Percentiles rank a stretch among this genome's conserved stretches.
Conservation (phyloP, 768 basidiomycete species). For the Mycena rosella region DNA sequence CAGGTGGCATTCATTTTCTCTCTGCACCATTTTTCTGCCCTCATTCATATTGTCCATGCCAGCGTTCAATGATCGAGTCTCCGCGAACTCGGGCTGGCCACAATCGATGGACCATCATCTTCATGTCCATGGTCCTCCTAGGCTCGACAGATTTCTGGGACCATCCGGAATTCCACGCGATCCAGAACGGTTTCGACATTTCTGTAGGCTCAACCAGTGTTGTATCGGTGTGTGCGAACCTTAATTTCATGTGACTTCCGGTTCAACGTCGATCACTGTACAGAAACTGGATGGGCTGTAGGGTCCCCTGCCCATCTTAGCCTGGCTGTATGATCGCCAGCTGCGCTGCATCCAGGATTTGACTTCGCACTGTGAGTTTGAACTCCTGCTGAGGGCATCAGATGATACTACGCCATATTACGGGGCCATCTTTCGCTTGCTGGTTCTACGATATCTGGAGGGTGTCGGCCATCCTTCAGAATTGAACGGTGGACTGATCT, state of each 20-base stretch:
- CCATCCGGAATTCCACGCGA: not conserved
- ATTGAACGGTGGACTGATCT: not conserved
- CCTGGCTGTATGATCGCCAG: not conserved
- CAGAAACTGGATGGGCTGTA: too few relatives aligned
- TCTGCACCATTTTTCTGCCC: too few relatives aligned
- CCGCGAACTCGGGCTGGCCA: not conserved
- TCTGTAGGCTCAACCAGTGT: accelerated
- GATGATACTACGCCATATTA: not conserved
- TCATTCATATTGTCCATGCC: too few relatives aligned
- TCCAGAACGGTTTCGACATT: conserved; percentile 8
- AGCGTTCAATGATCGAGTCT: not conserved
- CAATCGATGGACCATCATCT: not conserved
- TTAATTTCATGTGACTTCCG: too few relatives aligned
- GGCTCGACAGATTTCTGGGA: not conserved
- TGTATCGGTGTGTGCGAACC: too few relatives aligned
- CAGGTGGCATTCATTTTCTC: too few relatives aligned
- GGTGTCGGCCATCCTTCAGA: not conserved
- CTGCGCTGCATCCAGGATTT: not conserved
- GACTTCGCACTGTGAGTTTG: not conserved
- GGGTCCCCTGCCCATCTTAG: not conserved
- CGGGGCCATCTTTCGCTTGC: not conserved
- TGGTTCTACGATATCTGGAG: not conserved
- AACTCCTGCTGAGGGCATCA: not conserved
- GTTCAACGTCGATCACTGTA: too few relatives aligned
- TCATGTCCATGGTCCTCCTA: not conserved